These are phyloP conservation scores for Filosporella fistucella DNA, from an alignment of 495 filamentous ascomycete species.

Conservation along the genomic window DNA sequence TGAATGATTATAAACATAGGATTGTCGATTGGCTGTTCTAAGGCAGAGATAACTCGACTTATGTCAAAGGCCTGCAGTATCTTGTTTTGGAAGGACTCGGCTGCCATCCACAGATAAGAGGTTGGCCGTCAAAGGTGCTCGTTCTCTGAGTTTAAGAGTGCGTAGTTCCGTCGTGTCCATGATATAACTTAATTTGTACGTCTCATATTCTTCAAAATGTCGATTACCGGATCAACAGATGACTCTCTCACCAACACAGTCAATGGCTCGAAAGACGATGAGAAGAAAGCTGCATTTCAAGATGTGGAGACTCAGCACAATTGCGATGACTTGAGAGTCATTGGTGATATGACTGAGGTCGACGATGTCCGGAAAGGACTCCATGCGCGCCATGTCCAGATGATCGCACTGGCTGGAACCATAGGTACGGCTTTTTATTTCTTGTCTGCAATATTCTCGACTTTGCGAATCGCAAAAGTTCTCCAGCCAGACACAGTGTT, in stretches of 20 bases:
- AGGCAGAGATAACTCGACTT: too few relatives aligned
- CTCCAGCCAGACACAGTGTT: too few relatives aligned
- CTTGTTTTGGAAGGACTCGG: too few relatives aligned
- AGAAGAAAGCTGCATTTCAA: neutral
- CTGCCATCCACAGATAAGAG: too few relatives aligned
- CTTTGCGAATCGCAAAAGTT: too few relatives aligned
- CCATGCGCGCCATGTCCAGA: conserved; percentile 61
- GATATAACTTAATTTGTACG: neutral
- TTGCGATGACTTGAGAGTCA: neutral
- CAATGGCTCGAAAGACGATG: neutral
- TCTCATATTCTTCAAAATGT: neutral
- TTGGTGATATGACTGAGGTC: conserved; percentile 4
- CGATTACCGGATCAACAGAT: neutral
- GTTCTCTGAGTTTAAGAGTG: too few relatives aligned
- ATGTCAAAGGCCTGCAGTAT: too few relatives aligned
- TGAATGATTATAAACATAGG: too few relatives aligned
- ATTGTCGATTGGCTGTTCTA: too few relatives aligned
- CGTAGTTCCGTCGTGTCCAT: too few relatives aligned
- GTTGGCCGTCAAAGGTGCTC: too few relatives aligned
- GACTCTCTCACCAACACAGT: neutral
- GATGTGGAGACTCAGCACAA: neutral
- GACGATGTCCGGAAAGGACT: conserved; percentile 32
- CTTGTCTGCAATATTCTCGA: too few relatives aligned
- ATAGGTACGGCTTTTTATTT: conserved; percentile 19
- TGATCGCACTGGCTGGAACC: conserved; percentile 77